These are phyloP conservation scores for Rhododendron griersonianum DNA, from an alignment of 148 eudicot genomes.

Conservation along the genomic window DNA sequence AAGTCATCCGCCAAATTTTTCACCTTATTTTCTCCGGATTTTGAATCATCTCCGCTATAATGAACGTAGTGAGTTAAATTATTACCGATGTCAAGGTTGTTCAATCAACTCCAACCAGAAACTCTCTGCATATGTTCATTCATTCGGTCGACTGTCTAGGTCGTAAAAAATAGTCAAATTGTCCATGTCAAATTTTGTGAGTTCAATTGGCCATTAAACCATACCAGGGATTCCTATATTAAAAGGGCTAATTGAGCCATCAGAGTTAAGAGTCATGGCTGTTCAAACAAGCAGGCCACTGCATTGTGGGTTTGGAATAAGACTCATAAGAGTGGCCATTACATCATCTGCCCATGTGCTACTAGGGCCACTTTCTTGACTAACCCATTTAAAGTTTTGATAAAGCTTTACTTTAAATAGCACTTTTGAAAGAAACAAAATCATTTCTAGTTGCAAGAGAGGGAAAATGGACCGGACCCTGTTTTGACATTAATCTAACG, in stretches of 20 bases:
- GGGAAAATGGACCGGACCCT: background rate
- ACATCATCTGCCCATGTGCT: background rate
- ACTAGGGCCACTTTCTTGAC: background rate
- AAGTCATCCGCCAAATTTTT: background rate
- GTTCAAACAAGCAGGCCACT: background rate
- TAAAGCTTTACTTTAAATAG: background rate
- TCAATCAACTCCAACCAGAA: no score
- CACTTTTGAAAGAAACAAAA: background rate
- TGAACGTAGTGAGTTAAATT: no score
- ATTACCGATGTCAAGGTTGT: no score
- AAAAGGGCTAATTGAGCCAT: background rate
- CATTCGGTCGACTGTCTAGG: no score
- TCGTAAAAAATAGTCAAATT: no score
- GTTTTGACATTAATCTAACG: background rate
- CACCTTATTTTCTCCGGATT: no score
- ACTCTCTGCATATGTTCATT: no score
- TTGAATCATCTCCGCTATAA: background rate
- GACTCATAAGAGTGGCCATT: background rate
- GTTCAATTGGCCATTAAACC: background rate
- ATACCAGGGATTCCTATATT: background rate
- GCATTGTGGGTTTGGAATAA: background rate
- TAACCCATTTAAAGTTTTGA: background rate
- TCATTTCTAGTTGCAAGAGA: background rate
- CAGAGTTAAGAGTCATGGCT: background rate
- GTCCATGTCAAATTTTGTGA: background rate